Evolutionary conservation across 1,284 basidiomycete species (phyloP).

Genomic region (Fistulina hepatica): DNA sequence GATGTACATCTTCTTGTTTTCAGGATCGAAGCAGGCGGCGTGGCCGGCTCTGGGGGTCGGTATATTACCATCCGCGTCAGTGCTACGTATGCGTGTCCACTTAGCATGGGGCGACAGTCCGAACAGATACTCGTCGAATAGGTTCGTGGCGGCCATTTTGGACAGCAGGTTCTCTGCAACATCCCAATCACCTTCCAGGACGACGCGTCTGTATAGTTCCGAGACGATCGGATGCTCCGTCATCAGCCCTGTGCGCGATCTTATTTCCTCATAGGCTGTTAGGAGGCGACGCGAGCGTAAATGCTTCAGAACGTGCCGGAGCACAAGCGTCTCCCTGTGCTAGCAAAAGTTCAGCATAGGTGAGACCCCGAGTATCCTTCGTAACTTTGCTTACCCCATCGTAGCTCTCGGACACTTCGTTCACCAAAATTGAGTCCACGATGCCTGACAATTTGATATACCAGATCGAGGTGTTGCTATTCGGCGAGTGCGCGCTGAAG

Average conservation of each 20-base stretch:
- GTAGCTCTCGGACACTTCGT: slow-evolving; percentile 37
- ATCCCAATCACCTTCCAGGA: slow-evolving; percentile 56
- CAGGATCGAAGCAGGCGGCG: slow-evolving; percentile 70
- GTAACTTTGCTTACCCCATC: slow-evolving; percentile 42
- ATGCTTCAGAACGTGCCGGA: slow-evolving; percentile 69
- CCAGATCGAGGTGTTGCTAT: slow-evolving; percentile 2
- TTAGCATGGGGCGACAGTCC: slow-evolving; percentile 42
- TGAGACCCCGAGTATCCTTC: not conserved
- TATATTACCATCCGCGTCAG: slow-evolving; percentile 50
- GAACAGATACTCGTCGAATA: slow-evolving; percentile 50
- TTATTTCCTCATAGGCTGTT: slow-evolving; percentile 51
- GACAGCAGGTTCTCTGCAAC: slow-evolving; percentile 45
- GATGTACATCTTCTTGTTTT: slow-evolving; percentile 56
- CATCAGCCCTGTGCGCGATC: slow-evolving; percentile 42
- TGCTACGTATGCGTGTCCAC: slow-evolving; percentile 47
- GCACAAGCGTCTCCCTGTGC: slow-evolving; percentile 54
- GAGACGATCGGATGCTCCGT: slow-evolving; percentile 68
- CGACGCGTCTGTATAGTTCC: slow-evolving; percentile 51
- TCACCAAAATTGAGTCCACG: slow-evolving; percentile 41
- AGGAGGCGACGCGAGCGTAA: slow-evolving; percentile 67
- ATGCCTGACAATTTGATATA: slow-evolving; percentile 46
- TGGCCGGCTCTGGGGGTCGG: slow-evolving; percentile 66
- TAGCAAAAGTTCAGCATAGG: slow-evolving; percentile 21
- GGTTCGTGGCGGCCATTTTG: slow-evolving; percentile 37
- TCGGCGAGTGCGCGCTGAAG: not conserved